Base-by-base conservation (phyloP, 129 eudicot genomes). In the Tanacetum coccineum region DNA sequence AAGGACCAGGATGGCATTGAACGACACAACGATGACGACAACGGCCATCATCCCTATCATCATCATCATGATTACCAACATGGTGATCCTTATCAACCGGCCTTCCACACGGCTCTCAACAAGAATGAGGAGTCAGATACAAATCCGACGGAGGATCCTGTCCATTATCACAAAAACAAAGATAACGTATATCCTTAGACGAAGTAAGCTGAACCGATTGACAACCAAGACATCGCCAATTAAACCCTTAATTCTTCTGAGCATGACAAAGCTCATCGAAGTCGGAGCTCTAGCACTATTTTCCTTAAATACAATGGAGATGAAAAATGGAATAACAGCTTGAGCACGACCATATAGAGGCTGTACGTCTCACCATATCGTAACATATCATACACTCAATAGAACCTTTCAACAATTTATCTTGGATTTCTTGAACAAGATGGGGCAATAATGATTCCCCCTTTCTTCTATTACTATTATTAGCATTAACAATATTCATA, bases 201-300 rank as follows among this genome's bases (percentile, higher is more conserved):
- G 95, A 82, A 9, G 77, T 84, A 46, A 93, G 85, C 82, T 93
- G 98, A 68, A 93, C 98, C 0, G 96, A 80, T 66, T 88, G 98
- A 64, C 98, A 93, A 15, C 96, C 96, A 15, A 95, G 98, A 82
- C 98, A 92, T 8, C 98, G 77, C 98, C 98, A 92, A 64, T 92
- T 92, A 71, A 86, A 86, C 1, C 98, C 96, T 61, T 84, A 96
- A 68, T 83, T 86, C 73, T 85, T 92, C 78, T 84, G 96, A 14
- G 96, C 96, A 26, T n/a, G 84, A 74, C 50, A 84, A 54, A 59
- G n/a, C n/a, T 92, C 98, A 65, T 62, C 14, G 98, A 92, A 64
- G 96, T 88, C 10, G 98, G 98, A 0, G 98, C 98, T 13, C 95
- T 81, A 18, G 96, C 98, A n/a, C 96, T 96, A 92, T 84, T 92